A percentile compares a stretch with the other conserved stretches of the same genome.
These are phyloP conservation scores for Fusarium acutatum DNA, from an alignment of 2,329 filamentous ascomycete genomes.

Conservation along the genomic window DNA sequence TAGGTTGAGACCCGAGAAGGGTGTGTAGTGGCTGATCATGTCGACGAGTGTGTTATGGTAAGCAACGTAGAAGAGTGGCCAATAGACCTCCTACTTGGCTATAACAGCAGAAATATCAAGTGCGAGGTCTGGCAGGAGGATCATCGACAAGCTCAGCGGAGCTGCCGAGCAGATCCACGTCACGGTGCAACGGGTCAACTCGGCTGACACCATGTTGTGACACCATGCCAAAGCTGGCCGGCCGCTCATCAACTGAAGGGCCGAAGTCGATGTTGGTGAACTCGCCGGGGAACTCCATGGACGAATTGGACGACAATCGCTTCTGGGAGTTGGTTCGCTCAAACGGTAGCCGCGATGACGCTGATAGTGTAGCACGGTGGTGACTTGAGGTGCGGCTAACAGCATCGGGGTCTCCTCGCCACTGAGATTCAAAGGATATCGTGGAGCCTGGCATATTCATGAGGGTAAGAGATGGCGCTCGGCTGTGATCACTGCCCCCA, in stretches of 20 bases:
- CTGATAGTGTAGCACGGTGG: constrained; percentile 37
- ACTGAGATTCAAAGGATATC: constrained; percentile 33
- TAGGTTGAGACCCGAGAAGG: constrained; percentile 9
- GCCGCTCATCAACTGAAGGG: constrained; percentile 54
- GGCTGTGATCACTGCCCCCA: constrained; percentile 37
- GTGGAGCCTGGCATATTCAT: constrained; percentile 35
- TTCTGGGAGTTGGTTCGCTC: constrained; percentile 64
- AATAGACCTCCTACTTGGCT: not conserved
- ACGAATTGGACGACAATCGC: constrained; percentile 60
- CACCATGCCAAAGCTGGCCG: constrained; percentile 65
- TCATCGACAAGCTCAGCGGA: constrained; percentile 66
- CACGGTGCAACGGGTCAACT: constrained; percentile 57
- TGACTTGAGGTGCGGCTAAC: constrained; percentile 34
- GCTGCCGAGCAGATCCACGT: constrained; percentile 59
- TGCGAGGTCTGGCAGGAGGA: constrained; percentile 35
- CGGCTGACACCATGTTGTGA: constrained; percentile 65
- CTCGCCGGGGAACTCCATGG: constrained; percentile 57
- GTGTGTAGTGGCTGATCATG: not conserved
- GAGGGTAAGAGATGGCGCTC: constrained; percentile 49
- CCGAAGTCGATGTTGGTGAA: constrained; percentile 53
- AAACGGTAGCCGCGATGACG: constrained; percentile 59
- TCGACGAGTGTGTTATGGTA: not conserved
- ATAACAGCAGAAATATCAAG: constrained; percentile 18
- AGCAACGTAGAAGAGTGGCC: not conserved
- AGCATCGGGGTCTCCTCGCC: constrained; percentile 31